Base-by-base conservation (phyloP, 73 alveolate genomes). In the Stentor coeruleus region DNA sequence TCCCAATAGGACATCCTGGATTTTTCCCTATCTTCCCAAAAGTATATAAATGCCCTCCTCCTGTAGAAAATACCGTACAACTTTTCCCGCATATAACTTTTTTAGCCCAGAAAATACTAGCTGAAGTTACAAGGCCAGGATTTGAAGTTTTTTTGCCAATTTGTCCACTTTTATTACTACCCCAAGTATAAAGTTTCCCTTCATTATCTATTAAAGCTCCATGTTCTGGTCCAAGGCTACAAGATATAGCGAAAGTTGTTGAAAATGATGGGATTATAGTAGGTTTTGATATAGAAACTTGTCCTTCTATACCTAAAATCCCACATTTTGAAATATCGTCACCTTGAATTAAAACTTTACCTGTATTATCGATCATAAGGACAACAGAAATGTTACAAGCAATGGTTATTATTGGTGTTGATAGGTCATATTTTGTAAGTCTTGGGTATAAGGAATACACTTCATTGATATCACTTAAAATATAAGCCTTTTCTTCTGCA, bases 201-300 rank as follows among this genome's bases (percentile, higher is more conserved):
- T 33, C n/a, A 28, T 66, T 40, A 66, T 66, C 79, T 20, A 66
- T 66, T 2, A 20, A 20, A 66, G 79, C 79, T 66, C 49, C 79
- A 2, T 66, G 79, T 37, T 31, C 79, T 20, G 79, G 33, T 33
- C 79, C 79, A 20, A 66, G 39, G 37, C 79, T 66, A 49, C 66
- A 49, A 20, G 66, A 6, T 49, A 49, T 11, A 49, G 66, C 66
- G 6, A 11, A 11, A 49, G 28, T 20, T 49, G 66, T 49, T 20
- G 20, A 49, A 20, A 20, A 20, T 11, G 20, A 20, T 6, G 6
- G 28, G 20, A 49, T 6, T 20, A 11, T 49, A 11, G 6, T 20
- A 49, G 20, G 20, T 49, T 49, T 6, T 49, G 66, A 49, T 11
- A 49, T 6, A 49, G 66, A 49, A 20, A 49, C 6, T 11, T 6